A percentile compares a stretch with the other conserved stretches of the same genome.
These are phyloP conservation scores for Alternaria novae-zelandiae DNA, from an alignment of 2,329 filamentous ascomycete species.

Conservation along the genomic window DNA sequence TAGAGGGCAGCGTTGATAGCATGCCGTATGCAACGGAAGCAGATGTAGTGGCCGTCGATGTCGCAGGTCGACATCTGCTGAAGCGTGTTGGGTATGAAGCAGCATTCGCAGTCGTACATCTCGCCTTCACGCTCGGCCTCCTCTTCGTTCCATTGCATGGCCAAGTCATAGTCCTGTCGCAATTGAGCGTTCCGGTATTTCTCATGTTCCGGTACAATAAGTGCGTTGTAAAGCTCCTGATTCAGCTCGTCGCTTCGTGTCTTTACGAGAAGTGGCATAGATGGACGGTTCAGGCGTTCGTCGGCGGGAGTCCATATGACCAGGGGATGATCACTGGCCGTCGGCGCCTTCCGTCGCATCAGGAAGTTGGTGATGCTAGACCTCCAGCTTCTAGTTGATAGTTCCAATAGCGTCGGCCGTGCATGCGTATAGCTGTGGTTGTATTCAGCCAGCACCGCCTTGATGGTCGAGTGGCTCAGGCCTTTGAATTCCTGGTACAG, in stretches of 20 bases:
- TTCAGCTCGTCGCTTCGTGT: slow-evolving; percentile 67
- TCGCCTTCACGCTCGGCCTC: slow-evolving; percentile 56
- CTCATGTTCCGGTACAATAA: slow-evolving; percentile 53
- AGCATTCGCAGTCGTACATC: slow-evolving; percentile 76
- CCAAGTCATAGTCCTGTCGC: slow-evolving; percentile 50
- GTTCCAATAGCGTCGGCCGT: slow-evolving; percentile 69
- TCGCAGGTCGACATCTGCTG: slow-evolving; percentile 78
- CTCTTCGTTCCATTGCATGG: slow-evolving; percentile 55
- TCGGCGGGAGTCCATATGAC: slow-evolving; percentile 69
- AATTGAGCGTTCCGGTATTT: slow-evolving; percentile 50
- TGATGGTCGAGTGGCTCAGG: slow-evolving; percentile 74
- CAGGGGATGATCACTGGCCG: slow-evolving; percentile 62
- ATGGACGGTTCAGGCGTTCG: slow-evolving; percentile 58
- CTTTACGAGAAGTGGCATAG: slow-evolving; percentile 66
- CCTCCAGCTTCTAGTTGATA: slow-evolving; percentile 78
- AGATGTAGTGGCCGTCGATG: slow-evolving; percentile 73
- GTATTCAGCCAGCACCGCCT: slow-evolving; percentile 78
- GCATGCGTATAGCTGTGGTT: slow-evolving; percentile 81
- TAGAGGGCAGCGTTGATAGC: slow-evolving; percentile 88
- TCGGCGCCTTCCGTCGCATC: slow-evolving; percentile 66
- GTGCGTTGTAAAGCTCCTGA: slow-evolving; percentile 55
- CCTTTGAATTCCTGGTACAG: slow-evolving; percentile 79
- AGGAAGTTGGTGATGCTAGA: slow-evolving; percentile 76
- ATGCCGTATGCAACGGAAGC: slow-evolving; percentile 81
- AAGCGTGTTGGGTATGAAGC: slow-evolving; percentile 73